Percentiles rank a stretch among this genome's conserved stretches.
These are phyloP conservation scores for Artemisia annua DNA, from an alignment of 129 eudicot species.

Conservation along the genomic window DNA sequence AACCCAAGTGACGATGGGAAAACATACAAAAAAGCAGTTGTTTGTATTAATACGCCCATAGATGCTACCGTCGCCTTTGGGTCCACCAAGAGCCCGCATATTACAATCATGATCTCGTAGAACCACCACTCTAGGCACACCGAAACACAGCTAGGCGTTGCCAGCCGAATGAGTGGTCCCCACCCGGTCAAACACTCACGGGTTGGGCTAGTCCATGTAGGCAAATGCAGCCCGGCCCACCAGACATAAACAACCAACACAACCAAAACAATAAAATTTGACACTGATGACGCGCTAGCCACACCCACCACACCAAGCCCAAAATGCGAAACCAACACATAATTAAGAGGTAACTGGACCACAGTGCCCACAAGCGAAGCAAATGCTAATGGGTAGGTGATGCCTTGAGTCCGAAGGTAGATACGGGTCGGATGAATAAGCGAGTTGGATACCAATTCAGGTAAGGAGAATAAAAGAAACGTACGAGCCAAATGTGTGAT, in stretches of 20 bases:
- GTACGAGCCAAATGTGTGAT: conserved; percentile 37
- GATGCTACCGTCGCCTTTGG: conserved; percentile 55
- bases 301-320: conserved; percentile 52
- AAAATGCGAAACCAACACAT: conserved; percentile 26
- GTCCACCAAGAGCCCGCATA: conserved; percentile 51
- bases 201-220: conserved; percentile 44
- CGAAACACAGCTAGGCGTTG: conserved; percentile 57
- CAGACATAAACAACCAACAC: conserved; percentile 37
- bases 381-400: conserved; percentile 44
- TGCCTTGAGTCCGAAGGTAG: conserved; percentile 63
- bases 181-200: conserved; percentile 53
- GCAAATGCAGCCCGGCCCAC: conserved; percentile 37
- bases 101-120: conserved; percentile 59
- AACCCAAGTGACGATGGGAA: conserved; percentile 46
- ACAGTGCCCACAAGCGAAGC: conserved; percentile 31
- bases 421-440: conserved; percentile 50
- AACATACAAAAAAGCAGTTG: conserved; percentile 46
- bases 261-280: conserved; percentile 34
- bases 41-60: conserved; percentile 60
- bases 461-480: conserved; percentile 40
- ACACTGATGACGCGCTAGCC: conserved; percentile 46
- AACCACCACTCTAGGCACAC: conserved; percentile 72
- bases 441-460: conserved; percentile 48
- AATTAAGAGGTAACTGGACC: conserved; percentile 40
- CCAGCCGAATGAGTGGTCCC: conserved; percentile 39